phyloP scores from a whole-genome alignment of 1,284 basidiomycete species.

The Ustilago bromivora region DNA sequence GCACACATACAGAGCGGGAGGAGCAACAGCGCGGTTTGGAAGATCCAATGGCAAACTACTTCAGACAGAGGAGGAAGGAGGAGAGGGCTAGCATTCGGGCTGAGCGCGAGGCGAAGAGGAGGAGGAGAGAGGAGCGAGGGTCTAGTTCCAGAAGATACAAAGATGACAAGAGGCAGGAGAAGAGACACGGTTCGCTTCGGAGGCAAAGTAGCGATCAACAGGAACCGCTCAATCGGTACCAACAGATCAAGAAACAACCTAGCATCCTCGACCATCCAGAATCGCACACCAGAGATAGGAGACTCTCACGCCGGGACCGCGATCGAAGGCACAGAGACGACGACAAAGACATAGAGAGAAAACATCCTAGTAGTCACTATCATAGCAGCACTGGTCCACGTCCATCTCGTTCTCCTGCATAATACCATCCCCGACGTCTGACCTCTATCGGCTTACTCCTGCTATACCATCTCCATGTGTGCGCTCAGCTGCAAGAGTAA shows the following conservation, averaged over 20 bases:
- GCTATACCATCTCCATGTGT: too few species aligned
- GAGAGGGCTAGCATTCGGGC: constrained; percentile 55
- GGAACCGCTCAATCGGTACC: constrained; percentile 31
- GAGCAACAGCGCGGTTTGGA: constrained; percentile 81
- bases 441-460: too few species aligned
- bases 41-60: constrained; percentile 95
- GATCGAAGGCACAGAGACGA: constrained; percentile 5
- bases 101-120: constrained; percentile 25
- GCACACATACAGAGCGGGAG: constrained; percentile 5
- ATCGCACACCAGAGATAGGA: background rate
- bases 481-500: too few species aligned
- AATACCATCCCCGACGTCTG: background rate
- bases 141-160: background rate
- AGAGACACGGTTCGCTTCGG: background rate
- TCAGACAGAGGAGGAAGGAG: constrained; percentile 64
- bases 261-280: constrained; percentile 18
- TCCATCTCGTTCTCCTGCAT: constrained; percentile 19
- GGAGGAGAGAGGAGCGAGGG: background rate
- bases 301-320: background rate
- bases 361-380: background rate
- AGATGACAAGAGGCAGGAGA: background rate
- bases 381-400: constrained; percentile 12
- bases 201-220: background rate
- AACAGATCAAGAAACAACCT: constrained; percentile 27
- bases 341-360: background rate